Evolutionary conservation across 805 yeast genomes (phyloP), one percentile per base, ranked within the genome.

Genomic region (Yarrowia divulgata): DNA sequence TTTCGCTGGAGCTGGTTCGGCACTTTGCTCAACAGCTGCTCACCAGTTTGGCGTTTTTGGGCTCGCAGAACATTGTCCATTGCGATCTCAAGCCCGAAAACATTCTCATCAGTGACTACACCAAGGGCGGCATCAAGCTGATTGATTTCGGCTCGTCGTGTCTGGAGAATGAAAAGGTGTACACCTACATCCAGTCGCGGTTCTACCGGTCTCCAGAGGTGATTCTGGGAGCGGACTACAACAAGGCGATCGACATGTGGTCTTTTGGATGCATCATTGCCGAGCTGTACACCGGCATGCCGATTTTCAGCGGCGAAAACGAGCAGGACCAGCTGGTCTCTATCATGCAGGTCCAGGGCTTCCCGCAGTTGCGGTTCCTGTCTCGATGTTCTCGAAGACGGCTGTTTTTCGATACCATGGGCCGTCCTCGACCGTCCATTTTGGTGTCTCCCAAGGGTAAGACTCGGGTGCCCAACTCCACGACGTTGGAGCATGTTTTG

Each of bases 191-290:
- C 70, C 97, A 98, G 79, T 92, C 97, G 32, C 87, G 99, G 75
- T 95, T 93, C 79, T 93, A 93, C 79, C 85, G 98, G 74, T 97
- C 98, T 0, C 99, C 99, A 0, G 99, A 95, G 79, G 84, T 95
- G 71, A 90, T 95, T 76, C 88, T 95, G 69, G 99, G 99, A 1
- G 87, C 93, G 70, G 85, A 88, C 46, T 95, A 95, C 78, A 87
- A 96, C 4, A 89, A 96, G 2, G 91, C 93, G 75, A 94, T 95
- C 70, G 99, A 95, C 78, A 90, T 93, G 75, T 95, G 99, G 99
- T 97, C 98, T 18, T 82, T 94, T 70, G 99, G 98, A 0, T 94
- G 99, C 81, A 97, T 95, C 43, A 81, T 95, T 71, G 97, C 98
- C 14, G 99, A 95, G 79, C 88, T 95, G 91, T 84, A 90, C 69